phyloP scores from a whole-genome alignment of 2,329 filamentous ascomycete genomes.

The Ophiocordyceps robertsii region DNA sequence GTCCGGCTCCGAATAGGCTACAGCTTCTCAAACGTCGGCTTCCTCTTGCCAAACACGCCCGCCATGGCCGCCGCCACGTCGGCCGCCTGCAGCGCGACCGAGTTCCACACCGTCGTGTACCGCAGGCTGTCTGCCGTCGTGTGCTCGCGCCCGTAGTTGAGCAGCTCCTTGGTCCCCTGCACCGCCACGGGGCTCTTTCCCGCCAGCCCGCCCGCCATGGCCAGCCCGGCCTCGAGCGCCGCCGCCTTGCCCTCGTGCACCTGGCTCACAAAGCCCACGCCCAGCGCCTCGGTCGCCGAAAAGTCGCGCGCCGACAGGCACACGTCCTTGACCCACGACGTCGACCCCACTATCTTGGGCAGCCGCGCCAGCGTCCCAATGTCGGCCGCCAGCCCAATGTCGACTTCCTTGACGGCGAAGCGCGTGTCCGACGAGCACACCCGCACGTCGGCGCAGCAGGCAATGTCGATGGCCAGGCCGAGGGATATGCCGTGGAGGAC shows the following conservation, averaged over 20 bases:
- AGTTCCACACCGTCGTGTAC: slow-evolving; percentile 84
- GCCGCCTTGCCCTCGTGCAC: slow-evolving; percentile 50
- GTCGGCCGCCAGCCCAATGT: slow-evolving; percentile 69
- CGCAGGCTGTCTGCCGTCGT: slow-evolving; percentile 63
- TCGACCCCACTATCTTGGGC: slow-evolving; percentile 57
- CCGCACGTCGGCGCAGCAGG: slow-evolving; percentile 57
- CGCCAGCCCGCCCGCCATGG: slow-evolving; percentile 53
- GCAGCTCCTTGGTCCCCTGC: slow-evolving; percentile 72
- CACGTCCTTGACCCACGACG: slow-evolving; percentile 71
- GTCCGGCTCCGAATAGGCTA: slow-evolving; percentile 40
- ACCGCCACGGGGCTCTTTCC: slow-evolving; percentile 80
- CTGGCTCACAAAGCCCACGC: slow-evolving; percentile 56
- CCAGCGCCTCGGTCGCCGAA: slow-evolving; percentile 50
- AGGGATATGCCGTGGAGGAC: slow-evolving; percentile 68
- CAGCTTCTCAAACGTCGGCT: slow-evolving; percentile 74
- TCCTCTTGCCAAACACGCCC: slow-evolving; percentile 65
- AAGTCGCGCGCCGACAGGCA: slow-evolving; percentile 60
- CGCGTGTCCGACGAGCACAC: slow-evolving; percentile 45
- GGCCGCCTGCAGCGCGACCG: slow-evolving; percentile 63
- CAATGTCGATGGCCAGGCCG: slow-evolving; percentile 66
- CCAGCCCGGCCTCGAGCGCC: slow-evolving; percentile 48
- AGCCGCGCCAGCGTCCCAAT: slow-evolving; percentile 63
- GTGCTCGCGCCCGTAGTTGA: slow-evolving; percentile 73
- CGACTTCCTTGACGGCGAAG: slow-evolving; percentile 68
- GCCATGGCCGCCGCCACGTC: slow-evolving; percentile 65